These are phyloP conservation scores for Claviceps pazoutovae DNA, from an alignment of 2,329 filamentous ascomycete species.

Conservation along the genomic window DNA sequence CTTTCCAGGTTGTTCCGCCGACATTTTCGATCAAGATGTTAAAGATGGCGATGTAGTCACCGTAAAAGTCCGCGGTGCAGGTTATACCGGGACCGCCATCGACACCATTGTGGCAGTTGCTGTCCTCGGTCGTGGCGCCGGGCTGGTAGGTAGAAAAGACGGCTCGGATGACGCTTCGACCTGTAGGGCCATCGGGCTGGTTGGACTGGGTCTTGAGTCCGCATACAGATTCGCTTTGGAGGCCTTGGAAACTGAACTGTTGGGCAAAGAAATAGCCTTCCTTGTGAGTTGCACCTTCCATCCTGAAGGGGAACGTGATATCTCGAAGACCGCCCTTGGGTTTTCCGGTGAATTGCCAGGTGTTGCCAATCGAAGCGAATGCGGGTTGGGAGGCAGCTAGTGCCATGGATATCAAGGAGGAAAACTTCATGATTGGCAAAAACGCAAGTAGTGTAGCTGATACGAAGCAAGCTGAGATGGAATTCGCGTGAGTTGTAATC, in stretches of 20 bases:
- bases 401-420: too few species aligned
- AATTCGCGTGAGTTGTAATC: not conserved
- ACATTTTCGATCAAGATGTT: not conserved
- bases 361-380: not conserved
- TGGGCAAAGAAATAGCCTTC: constrained; percentile 13
- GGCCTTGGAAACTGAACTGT: constrained; percentile 9
- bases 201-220: not conserved
- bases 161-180: not conserved
- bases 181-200: not conserved
- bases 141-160: not conserved
- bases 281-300: constrained; percentile 8
- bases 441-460: too few species aligned
- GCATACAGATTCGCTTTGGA: not conserved
- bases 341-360: not conserved
- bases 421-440: not conserved
- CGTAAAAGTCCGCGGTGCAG: not conserved
- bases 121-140: not conserved
- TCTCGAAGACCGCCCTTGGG: not conserved
- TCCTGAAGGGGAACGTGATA: constrained; percentile 12
- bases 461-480: not conserved
- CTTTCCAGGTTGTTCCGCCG: not conserved
- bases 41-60: not conserved
- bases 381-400: not conserved
- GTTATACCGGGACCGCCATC: not conserved
- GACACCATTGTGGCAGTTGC: not conserved